A percentile compares a stretch with the other conserved stretches of the same genome.
Evolutionary conservation across 352 stramenopile species (phyloP).

Genomic region (Phytophthora citricola): DNA sequence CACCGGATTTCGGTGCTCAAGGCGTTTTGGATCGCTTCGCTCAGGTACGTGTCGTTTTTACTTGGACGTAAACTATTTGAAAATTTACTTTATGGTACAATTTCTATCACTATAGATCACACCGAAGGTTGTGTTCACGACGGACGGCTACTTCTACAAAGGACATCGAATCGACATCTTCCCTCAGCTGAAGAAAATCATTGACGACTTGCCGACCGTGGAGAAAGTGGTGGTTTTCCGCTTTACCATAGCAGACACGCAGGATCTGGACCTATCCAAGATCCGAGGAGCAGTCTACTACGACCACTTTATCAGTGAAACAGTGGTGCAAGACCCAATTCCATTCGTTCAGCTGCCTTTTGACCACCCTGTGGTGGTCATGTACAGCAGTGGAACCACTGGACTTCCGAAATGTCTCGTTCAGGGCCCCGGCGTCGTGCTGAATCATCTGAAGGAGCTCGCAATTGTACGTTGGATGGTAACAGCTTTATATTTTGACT

Average conservation of each 20-base stretch:
- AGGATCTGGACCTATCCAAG: conserved; percentile 71
- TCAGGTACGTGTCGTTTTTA: conserved; percentile 40
- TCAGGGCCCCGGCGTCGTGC: conserved; percentile 73
- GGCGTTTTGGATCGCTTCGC: conserved; percentile 85
- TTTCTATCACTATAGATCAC: conserved; percentile 46
- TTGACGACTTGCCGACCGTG: conserved; percentile 67
- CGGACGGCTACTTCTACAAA: conserved; percentile 85
- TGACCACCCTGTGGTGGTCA: conserved; percentile 88
- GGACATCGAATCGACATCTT: conserved; percentile 71
- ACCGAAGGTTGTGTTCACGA: conserved; percentile 79
- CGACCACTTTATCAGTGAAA: conserved; percentile 53
- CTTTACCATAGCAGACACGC: conserved; percentile 60
- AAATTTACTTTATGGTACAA: not conserved
- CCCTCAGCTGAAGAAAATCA: conserved; percentile 63
- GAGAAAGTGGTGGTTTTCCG: conserved; percentile 68
- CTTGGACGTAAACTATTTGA: not conserved
- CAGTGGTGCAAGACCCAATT: conserved; percentile 43
- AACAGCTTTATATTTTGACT: not conserved
- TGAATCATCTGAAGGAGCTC: conserved; percentile 87
- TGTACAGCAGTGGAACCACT: conserved; percentile 90
- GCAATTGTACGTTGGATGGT: conserved; percentile 53
- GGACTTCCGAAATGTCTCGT: conserved; percentile 89
- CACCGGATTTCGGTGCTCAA: conserved; percentile 86
- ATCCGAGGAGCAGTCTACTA: conserved; percentile 62
- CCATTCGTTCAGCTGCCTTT: conserved; percentile 81